phyloP scores from a whole-genome alignment of 2,329 filamentous ascomycete species.

The Penicillium sp. region DNA sequence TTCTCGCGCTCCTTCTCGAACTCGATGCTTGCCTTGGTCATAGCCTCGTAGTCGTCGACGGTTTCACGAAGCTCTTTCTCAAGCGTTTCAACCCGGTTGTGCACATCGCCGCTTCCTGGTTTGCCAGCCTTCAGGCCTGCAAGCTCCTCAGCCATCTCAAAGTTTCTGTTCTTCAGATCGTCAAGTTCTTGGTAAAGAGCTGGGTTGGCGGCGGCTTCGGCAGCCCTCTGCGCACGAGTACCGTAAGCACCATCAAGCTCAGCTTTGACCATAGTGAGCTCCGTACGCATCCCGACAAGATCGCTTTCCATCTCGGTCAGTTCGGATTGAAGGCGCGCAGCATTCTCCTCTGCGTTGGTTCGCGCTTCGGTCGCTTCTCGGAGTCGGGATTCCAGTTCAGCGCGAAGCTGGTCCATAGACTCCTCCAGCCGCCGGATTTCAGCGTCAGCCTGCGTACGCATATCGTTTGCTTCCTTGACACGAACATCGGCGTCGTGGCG shows the following conservation, averaged over 20 bases:
- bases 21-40: conserved; percentile 72
- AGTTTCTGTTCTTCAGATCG: conserved; percentile 56
- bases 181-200: conserved; percentile 65
- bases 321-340: conserved; percentile 53
- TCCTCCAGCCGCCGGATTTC: conserved; percentile 28
- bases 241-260: conserved; percentile 96
- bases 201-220: conserved; percentile 65
- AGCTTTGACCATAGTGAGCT: conserved; percentile 87
- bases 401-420: conserved; percentile 38
- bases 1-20: conserved; percentile 72
- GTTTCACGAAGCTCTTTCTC: conserved; percentile 71
- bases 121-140: conserved; percentile 46
- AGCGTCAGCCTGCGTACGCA: conserved; percentile 25
- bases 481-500: conserved; percentile 28
- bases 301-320: conserved; percentile 63
- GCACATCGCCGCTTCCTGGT: conserved; percentile 42
- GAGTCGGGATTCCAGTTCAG: conserved; percentile 39
- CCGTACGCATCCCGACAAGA: conserved; percentile 69
- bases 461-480: conserved; percentile 28
- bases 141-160: conserved; percentile 53
- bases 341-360: conserved; percentile 42
- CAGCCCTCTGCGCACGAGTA: conserved; percentile 69
- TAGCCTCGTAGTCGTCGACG: conserved; percentile 70
- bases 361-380: conserved; percentile 35
- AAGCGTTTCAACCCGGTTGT: conserved; percentile 58